Conservation (phyloP, 2,329 filamentous ascomycete genomes). For the Monilinia vaccinii-corymbosi region DNA sequence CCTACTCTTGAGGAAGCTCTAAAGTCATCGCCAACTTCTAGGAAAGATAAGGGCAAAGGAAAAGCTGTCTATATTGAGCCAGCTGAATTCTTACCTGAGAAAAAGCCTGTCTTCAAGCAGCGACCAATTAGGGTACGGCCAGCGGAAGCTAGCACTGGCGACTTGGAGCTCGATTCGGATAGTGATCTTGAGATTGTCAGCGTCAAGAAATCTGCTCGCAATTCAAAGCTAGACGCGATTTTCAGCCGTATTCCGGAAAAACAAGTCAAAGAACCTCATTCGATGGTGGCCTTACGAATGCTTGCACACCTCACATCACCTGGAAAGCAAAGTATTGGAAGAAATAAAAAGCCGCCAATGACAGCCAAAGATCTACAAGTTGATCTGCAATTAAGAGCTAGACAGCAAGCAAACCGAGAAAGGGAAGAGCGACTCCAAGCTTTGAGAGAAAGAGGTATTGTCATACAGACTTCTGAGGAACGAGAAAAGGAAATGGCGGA, state of each 20-base stretch:
- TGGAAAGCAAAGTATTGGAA: constrained; percentile 39
- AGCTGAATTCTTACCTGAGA: constrained; percentile 10
- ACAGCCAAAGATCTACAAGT: constrained; percentile 60
- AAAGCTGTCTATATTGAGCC: constrained; percentile 36
- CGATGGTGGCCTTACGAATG: constrained; percentile 59
- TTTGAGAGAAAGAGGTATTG: constrained; percentile 69
- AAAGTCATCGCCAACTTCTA: constrained; percentile 16
- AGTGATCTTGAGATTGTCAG: constrained; percentile 35
- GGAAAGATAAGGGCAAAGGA: constrained; percentile 50
- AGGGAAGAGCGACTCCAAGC: constrained; percentile 68
- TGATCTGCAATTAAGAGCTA: constrained; percentile 60
- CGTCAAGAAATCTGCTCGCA: constrained; percentile 28
- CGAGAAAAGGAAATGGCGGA: constrained; percentile 72
- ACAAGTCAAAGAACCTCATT: constrained; percentile 52
- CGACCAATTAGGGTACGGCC: constrained; percentile 33
- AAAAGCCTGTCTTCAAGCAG: constrained; percentile 21
- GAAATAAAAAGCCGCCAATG: constrained; percentile 46
- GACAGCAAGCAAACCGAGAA: constrained; percentile 70
- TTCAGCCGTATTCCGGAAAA: constrained; percentile 61
- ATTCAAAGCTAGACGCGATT: constrained; percentile 48
- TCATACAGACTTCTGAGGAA: constrained; percentile 79
- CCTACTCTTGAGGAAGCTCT: constrained; percentile 17
- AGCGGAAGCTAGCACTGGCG: constrained; percentile 31
- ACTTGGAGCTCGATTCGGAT: constrained; percentile 36
- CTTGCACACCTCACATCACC: constrained; percentile 65